Evolutionary conservation across 805 yeast species (phyloP).

Genomic region (Metschnikowia peoriensis): DNA sequence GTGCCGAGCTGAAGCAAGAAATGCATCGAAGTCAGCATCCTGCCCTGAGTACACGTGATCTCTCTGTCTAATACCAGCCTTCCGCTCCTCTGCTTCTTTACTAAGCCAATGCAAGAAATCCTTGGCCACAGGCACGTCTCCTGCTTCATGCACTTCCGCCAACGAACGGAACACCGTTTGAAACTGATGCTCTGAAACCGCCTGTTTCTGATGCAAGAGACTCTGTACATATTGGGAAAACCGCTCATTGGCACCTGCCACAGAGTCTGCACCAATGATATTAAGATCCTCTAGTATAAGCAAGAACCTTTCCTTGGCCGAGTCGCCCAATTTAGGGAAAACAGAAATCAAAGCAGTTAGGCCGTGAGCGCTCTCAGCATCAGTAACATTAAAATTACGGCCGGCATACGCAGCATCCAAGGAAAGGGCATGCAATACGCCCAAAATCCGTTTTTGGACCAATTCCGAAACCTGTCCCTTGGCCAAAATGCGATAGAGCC

Average conservation of each 20-base stretch:
- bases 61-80: slow-evolving; percentile 22
- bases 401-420: slow-evolving; percentile 34
- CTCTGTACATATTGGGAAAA: slow-evolving; percentile 39
- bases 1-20: slow-evolving; percentile 51
- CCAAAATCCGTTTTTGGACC: slow-evolving; percentile 48
- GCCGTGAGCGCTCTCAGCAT: slow-evolving; percentile 17
- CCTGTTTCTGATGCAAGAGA: slow-evolving; percentile 24
- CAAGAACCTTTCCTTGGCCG: slow-evolving; percentile 38
- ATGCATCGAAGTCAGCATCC: slow-evolving; percentile 38
- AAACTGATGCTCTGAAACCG: slow-evolving; percentile 38
- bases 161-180: slow-evolving; percentile 27
- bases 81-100: slow-evolving; percentile 34
- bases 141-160: slow-evolving; percentile 31
- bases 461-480: slow-evolving; percentile 23
- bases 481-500: slow-evolving; percentile 23
- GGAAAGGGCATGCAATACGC: slow-evolving; percentile 49
- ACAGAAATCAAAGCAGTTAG: slow-evolving; percentile 24
- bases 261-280: slow-evolving; percentile 14
- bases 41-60: slow-evolving; percentile 28
- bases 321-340: slow-evolving; percentile 27
- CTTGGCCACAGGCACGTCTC: slow-evolving; percentile 27
- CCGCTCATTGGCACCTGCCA: slow-evolving; percentile 22
- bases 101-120: slow-evolving; percentile 66
- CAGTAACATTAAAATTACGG: slow-evolving; percentile 23
- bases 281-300: slow-evolving; percentile 48